Base-by-base conservation (phyloP, 1,139 yeast species). In the Geotrichum reessii region DNA sequence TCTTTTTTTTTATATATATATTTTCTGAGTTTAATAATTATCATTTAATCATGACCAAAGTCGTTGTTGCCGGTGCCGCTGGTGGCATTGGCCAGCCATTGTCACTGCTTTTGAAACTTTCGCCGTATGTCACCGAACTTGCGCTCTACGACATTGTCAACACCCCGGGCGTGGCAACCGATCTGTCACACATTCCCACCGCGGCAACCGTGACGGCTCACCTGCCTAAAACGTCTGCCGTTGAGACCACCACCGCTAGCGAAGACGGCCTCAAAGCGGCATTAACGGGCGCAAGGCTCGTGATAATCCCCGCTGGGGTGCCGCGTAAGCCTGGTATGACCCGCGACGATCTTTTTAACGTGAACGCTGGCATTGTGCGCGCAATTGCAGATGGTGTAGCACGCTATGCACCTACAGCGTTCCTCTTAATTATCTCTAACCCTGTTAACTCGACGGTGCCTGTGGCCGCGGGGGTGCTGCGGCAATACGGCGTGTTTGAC, bases 301-400 rank as follows among this genome's bases (percentile, higher is more conserved):
- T 92, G 63, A 83, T 92, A 62, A 87, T 92, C 72, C 97, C 97
- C 63, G 97, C 97, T 55, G 97, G 98, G 72, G 89, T 92, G 61
- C 97, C 97, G 73, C 85, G 98, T 79, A 92, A 92, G 79, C 97
- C 97, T 60, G 97, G 97, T 67, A 92, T 92, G 98, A 88, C 97
- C 65, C 85, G 98, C 76, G 97, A 92, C 73, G 97, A 92, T 73
- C 81, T 92, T 73, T 90, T 92, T 82, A 84, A 84, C 77, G 88
- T 93, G 78, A 92, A 92, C 72, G 97, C 96, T 53, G 87, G 91
- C 55, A 92, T 92, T 74, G 91, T 92, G 59, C 81, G 87, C 66
- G 92, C 85, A 73, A 79, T 92, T 69, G 92, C 95, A 64, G 83
- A 82, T 73, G 89, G 88, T 56, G 84, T 88, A 68, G 95, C 95